Base-by-base conservation (phyloP, 352 stramenopile species). In the Elongisporangium prolatum region DNA sequence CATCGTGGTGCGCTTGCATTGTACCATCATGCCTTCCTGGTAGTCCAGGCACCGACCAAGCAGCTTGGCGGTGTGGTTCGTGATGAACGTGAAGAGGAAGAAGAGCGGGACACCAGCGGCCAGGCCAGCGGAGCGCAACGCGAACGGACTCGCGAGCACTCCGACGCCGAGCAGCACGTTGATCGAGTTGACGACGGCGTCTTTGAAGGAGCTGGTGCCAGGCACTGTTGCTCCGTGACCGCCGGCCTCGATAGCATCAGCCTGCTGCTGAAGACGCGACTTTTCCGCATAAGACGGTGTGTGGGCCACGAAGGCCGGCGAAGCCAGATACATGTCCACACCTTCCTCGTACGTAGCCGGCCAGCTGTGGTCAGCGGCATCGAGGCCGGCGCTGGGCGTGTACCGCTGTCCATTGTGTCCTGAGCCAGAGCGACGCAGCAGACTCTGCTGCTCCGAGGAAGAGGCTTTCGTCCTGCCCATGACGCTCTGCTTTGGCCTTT, bases 121-220 rank as follows among this genome's bases (percentile, higher is more conserved):
- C 68, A 84, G 79, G 8, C 86, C 86, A 20, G 79, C 90, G 20
- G 77, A 90, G 21, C 84, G 83, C 69, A 96, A 53, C 14, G 85
- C 84, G 60, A 92, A 96, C 25, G 86, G 86, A 51, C 84, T 88
- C 52, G 86, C 91, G 50, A 96, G 78, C 56, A 93, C 80, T 9
- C 86, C 86, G 11, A 93, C 85, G 38, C 86, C 86, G n/a, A 93
- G 55, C 49, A 96, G 65, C 61, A 94, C 80, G 64, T 96, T 96
- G 64, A 96, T 86, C 38, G 79, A 80, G 50, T 94, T 96, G 60
- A 93, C 89, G 7, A 89, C 81, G 7, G 85, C 75, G 44, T 86
- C 80, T 16, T 83, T 78, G 61, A 91, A 91, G 48, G 72, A 86
- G 63, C 76, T 88, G 56, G 77, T 78, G 70, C 79, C 79, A 25